Evolutionary conservation across 495 filamentous ascomycete species (phyloP).

Genomic region (Oidiodendron maius): DNA sequence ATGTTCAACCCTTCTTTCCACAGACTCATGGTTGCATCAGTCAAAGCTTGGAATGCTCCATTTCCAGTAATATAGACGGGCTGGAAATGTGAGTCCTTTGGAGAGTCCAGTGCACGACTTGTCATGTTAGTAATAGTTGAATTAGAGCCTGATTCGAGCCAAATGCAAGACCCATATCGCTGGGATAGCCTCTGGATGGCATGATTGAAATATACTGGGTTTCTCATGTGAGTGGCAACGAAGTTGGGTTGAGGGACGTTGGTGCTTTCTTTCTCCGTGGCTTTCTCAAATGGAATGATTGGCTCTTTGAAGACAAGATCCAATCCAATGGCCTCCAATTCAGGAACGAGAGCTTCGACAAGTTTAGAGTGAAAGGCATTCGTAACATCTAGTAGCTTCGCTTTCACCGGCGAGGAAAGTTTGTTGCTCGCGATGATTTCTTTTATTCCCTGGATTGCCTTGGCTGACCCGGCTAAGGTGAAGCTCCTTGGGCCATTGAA

Average conservation of each 20-base stretch:
- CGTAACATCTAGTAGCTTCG: constrained; percentile 38
- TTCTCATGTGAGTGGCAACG: constrained; percentile 39
- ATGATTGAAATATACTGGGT: constrained; percentile 45
- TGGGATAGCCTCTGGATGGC: constrained; percentile 38
- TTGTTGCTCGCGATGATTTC: constrained; percentile 4
- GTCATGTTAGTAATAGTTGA: constrained; percentile 42
- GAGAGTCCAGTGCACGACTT: constrained; percentile 23
- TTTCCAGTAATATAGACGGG: constrained; percentile 33
- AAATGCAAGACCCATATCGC: constrained; percentile 30
- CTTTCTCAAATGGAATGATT: constrained; percentile 15
- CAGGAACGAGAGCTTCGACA: constrained; percentile 31
- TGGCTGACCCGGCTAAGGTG: constrained; percentile 36
- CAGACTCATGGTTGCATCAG: constrained; percentile 35
- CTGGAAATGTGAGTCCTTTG: constrained; percentile 29
- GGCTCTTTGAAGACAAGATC: constrained; percentile 1
- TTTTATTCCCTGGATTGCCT: constrained; percentile 28
- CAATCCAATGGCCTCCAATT: constrained; percentile 23
- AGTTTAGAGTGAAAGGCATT: constrained; percentile 49
- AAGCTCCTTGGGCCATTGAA: constrained; percentile 43
- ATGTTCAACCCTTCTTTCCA: constrained; percentile 39
- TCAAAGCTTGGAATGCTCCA: constrained; percentile 26
- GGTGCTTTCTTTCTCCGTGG: constrained; percentile 26
- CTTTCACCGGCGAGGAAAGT: constrained; percentile 19
- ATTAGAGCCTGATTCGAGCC: constrained; percentile 46
- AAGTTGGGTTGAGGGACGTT: constrained; percentile 33